phyloP scores from a whole-genome alignment of 352 stramenopile species.

The Phytophthora syringae region DNA sequence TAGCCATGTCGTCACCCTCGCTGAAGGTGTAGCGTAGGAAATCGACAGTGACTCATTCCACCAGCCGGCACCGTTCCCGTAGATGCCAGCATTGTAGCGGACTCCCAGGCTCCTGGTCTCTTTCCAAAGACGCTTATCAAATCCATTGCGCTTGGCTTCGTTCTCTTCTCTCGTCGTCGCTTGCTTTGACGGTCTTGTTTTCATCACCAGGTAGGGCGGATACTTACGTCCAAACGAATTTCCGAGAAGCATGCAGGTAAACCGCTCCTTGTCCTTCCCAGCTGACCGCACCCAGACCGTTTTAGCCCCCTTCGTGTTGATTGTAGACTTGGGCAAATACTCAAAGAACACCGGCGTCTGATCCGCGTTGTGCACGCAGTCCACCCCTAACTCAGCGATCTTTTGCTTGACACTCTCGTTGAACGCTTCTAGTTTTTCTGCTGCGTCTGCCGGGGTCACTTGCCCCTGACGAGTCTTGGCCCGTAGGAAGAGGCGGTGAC shows the following conservation, averaged over 20 bases:
- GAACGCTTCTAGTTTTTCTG: background rate
- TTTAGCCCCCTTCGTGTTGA: background rate
- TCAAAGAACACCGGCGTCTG: background rate
- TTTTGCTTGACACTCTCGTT: too few species aligned
- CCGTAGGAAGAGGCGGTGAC: background rate
- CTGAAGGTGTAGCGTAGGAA: background rate
- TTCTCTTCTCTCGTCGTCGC: background rate
- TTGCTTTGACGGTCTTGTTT: background rate
- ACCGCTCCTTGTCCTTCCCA: background rate
- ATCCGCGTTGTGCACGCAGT: too few species aligned
- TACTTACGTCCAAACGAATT: background rate
- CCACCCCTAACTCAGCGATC: too few species aligned
- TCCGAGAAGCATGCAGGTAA: background rate
- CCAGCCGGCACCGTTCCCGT: background rate
- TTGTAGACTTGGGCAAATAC: background rate
- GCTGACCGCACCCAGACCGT: background rate
- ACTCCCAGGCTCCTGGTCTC: background rate
- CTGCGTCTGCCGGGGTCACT: background rate
- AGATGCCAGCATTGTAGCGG: slow-evolving; percentile 2
- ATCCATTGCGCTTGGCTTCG: background rate
- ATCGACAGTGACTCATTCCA: slow-evolving; percentile 2
- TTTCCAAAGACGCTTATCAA: background rate
- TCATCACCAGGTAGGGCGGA: background rate
- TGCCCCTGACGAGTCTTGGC: background rate
- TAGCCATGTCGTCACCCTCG: background rate